A percentile compares a stretch with the other conserved stretches of the same genome.
These are phyloP conservation scores for Yarrowia sp. DNA, from an alignment of 805 yeast species.

Conservation along the genomic window DNA sequence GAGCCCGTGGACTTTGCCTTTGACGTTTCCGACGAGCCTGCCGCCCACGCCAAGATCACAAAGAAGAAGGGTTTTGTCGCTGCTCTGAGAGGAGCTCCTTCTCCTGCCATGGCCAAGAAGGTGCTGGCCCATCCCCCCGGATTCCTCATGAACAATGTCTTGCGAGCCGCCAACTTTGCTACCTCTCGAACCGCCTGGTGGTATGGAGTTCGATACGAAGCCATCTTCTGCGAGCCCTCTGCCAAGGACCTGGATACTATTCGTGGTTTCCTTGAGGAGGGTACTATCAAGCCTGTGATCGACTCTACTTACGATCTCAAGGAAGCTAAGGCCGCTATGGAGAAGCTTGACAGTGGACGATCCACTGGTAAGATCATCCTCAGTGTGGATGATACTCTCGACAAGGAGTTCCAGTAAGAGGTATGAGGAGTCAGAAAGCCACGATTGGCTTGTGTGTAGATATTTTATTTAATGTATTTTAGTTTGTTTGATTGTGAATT, in stretches of 20 bases:
- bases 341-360: conserved; percentile 26
- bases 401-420: neutral
- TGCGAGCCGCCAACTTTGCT: conserved; percentile 16
- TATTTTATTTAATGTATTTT: neutral
- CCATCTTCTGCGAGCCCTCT: conserved; percentile 16
- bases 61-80: conserved; percentile 28
- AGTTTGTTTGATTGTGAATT: too few species aligned
- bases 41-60: conserved; percentile 26
- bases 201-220: conserved; percentile 26
- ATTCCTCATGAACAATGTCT: neutral
- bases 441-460: too few species aligned
- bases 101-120: conserved; percentile 2
- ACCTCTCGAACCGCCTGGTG: conserved; percentile 5
- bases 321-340: conserved; percentile 26
- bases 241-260: conserved; percentile 16
- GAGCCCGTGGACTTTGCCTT: conserved; percentile 29
- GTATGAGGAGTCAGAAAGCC: neutral
- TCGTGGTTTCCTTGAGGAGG: conserved; percentile 26
- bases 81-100: conserved; percentile 27
- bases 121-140: conserved; percentile 7
- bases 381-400: conserved; percentile 13
- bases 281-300: conserved; percentile 28
- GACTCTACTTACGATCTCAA: conserved; percentile 26
- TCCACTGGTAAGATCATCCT: conserved; percentile 31
- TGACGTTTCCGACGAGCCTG: conserved; percentile 30